Conservation (phyloP, 1,284 basidiomycete species). For the Sutorius eximius region DNA sequence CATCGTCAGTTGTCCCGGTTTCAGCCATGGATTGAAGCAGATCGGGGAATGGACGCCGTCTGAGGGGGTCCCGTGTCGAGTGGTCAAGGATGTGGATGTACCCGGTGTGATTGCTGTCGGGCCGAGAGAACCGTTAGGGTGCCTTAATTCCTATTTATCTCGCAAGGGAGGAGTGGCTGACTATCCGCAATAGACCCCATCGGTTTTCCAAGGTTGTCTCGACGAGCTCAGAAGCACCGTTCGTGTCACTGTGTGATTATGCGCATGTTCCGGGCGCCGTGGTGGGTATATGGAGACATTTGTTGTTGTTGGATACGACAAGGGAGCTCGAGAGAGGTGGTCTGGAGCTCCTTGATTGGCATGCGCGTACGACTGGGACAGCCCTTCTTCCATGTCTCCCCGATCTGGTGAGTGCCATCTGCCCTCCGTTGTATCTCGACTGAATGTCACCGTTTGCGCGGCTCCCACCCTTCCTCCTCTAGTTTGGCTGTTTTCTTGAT, state of each 20-base stretch:
- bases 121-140: slow-evolving; percentile 17
- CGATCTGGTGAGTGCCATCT: slow-evolving; percentile 21
- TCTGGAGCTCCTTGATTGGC: slow-evolving; percentile 31
- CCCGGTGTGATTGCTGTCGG: slow-evolving; percentile 23
- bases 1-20: slow-evolving; percentile 19
- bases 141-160: not conserved
- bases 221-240: slow-evolving; percentile 20
- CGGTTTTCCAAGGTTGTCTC: slow-evolving; percentile 22
- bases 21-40: slow-evolving; percentile 15
- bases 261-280: slow-evolving; percentile 21
- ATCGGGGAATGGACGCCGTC: slow-evolving; percentile 22
- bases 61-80: slow-evolving; percentile 18
- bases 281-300: slow-evolving; percentile 26
- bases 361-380: slow-evolving; percentile 22
- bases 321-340: slow-evolving; percentile 20
- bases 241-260: slow-evolving; percentile 25
- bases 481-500: slow-evolving; percentile 29
- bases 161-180: not conserved
- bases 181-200: slow-evolving; percentile 5
- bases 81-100: slow-evolving; percentile 21
- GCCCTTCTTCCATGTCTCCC: slow-evolving; percentile 23
- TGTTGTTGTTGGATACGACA: slow-evolving; percentile 29
- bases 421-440: not conserved
- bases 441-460: not conserved
- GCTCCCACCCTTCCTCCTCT: no score